Evolutionary conservation across 2,329 filamentous ascomycete species (phyloP).

Genomic region (Zymoseptoria passerinii): DNA sequence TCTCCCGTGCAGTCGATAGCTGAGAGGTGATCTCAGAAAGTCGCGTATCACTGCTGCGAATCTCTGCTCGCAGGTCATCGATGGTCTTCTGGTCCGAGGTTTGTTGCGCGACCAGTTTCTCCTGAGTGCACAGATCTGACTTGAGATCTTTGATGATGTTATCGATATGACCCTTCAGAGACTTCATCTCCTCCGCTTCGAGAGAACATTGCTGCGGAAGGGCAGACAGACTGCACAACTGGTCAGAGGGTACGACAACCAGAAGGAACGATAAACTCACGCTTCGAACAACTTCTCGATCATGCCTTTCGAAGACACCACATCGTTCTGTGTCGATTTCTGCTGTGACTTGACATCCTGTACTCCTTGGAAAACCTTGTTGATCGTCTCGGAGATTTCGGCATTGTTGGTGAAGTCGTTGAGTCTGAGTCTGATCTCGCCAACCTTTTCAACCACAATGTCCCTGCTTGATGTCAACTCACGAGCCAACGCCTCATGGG

Average conservation of each 20-base stretch:
- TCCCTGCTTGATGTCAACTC: slow-evolving; percentile 11
- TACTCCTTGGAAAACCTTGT: slow-evolving; percentile 13
- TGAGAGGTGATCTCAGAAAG: slow-evolving; percentile 3
- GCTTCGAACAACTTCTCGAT: slow-evolving; percentile 13
- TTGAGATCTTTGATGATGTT: slow-evolving; percentile 14
- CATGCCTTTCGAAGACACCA: slow-evolving; percentile 14
- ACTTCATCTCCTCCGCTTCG: neutral
- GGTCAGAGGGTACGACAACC: neutral
- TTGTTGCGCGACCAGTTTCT: slow-evolving; percentile 14
- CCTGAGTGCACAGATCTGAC: slow-evolving; percentile 10
- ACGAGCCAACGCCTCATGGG: slow-evolving; percentile 5
- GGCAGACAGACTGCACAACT: neutral
- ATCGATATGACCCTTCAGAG: slow-evolving; percentile 9
- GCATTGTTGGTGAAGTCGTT: slow-evolving; percentile 5
- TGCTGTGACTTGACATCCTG: slow-evolving; percentile 14
- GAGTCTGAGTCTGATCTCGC: slow-evolving; percentile 13
- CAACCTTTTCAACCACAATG: slow-evolving; percentile 19
- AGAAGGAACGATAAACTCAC: slow-evolving; percentile 3
- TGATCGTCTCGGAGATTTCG: slow-evolving; percentile 8
- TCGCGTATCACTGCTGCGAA: slow-evolving; percentile 5
- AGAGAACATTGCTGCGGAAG: neutral
- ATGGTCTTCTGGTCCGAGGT: slow-evolving; percentile 12
- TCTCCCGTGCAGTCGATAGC: slow-evolving; percentile 1
- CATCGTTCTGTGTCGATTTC: slow-evolving; percentile 10
- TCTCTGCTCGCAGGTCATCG: slow-evolving; percentile 10